These are phyloP conservation scores for Hirschfeldia incana DNA, from an alignment of 345 rosid species.

Conservation along the genomic window DNA sequence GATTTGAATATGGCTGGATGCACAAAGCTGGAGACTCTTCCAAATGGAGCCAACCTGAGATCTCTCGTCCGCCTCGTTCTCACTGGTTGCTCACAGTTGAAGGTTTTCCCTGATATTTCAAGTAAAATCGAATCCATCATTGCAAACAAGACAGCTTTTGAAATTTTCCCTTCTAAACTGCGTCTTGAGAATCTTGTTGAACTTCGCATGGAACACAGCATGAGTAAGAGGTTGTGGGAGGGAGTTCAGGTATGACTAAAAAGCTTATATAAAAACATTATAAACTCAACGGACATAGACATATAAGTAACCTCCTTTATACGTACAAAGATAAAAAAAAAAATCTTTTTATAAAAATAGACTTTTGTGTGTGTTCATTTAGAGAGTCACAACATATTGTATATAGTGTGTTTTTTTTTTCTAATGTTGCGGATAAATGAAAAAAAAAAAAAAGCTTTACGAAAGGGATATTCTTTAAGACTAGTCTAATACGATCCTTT, in stretches of 20 bases:
- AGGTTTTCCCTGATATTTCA: slow-evolving; percentile 4
- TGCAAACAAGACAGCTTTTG: slow-evolving; percentile 2
- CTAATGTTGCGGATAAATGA: too few relatives aligned
- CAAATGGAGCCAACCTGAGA: not conserved
- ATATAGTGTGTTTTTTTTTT: too few relatives aligned
- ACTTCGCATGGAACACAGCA: slow-evolving; percentile 19
- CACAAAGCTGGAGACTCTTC: not conserved
- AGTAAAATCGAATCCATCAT: not conserved
- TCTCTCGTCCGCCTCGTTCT: not conserved
- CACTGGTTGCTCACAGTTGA: not conserved
- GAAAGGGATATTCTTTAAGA: too few relatives aligned
- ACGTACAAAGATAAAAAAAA: too few relatives aligned
- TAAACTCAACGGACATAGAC: too few relatives aligned
- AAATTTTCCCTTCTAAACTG: not conserved
- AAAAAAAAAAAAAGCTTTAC: too few relatives aligned
- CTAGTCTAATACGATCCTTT: too few relatives aligned
- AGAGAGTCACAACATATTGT: too few relatives aligned
- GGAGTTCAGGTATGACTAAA: slow-evolving; percentile 18
- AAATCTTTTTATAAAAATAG: too few relatives aligned
- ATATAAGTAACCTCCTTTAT: too few relatives aligned
- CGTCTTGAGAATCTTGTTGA: slow-evolving; percentile 20
- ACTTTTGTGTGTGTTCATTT: not conserved
- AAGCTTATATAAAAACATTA: too few relatives aligned
- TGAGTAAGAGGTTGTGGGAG: slow-evolving; percentile 14
- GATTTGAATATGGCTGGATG: not conserved